phyloP scores from a whole-genome alignment of 75 land plant species.

The Picea glauca region DNA sequence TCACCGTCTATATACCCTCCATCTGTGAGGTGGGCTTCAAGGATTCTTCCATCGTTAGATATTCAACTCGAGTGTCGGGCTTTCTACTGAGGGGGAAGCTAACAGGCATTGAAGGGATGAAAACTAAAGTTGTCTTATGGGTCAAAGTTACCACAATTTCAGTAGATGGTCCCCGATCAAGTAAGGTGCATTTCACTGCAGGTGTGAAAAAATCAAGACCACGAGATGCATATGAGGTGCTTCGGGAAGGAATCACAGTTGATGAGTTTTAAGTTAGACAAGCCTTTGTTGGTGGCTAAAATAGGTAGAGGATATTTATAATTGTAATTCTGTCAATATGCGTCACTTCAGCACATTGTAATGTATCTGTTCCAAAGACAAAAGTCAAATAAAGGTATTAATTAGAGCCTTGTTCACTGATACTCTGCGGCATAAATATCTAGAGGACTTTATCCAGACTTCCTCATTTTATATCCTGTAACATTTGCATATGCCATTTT shows the following conservation, averaged over 20 bases:
- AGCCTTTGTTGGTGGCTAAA: background rate
- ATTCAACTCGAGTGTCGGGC: slow-evolving; percentile 41
- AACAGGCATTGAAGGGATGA: slow-evolving; percentile 57
- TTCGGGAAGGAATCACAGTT: slow-evolving; percentile 39
- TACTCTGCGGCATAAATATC: background rate
- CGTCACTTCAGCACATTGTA: background rate
- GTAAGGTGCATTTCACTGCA: slow-evolving; percentile 37
- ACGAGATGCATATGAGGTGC: slow-evolving; percentile 31
- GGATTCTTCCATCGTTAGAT: slow-evolving; percentile 48
- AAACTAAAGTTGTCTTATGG: slow-evolving; percentile 64
- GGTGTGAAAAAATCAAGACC: slow-evolving; percentile 48
- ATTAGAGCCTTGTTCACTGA: background rate
- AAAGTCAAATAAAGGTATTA: background rate
- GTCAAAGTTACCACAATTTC: slow-evolving; percentile 51
- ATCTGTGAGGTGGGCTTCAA: slow-evolving; percentile 59
- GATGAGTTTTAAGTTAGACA: slow-evolving; percentile 34
- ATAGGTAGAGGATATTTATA: slow-evolving; percentile 4
- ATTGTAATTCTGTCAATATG: slow-evolving; percentile 6
- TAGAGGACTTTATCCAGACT: background rate
- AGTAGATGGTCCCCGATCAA: slow-evolving; percentile 34
- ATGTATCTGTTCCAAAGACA: background rate
- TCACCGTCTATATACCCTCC: slow-evolving; percentile 45
- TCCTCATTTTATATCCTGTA: background rate
- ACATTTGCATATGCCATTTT: background rate
- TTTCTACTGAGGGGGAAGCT: slow-evolving; percentile 40